These are phyloP conservation scores for Westerdykella aurantiaca DNA, from an alignment of 2,329 filamentous ascomycete species.

Conservation along the genomic window DNA sequence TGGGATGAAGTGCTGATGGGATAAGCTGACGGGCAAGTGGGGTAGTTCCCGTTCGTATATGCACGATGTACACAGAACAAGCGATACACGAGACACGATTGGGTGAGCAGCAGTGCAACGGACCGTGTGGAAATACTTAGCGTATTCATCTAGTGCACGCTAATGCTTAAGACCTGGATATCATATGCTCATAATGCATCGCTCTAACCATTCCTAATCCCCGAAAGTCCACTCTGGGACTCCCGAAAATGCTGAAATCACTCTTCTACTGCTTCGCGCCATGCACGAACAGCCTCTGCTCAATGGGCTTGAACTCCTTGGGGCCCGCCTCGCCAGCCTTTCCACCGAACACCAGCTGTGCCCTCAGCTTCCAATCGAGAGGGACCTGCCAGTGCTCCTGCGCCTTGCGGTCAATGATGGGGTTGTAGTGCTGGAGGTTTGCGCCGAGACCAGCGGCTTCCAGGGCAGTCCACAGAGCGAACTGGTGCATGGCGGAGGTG, in stretches of 20 bases:
- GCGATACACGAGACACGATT: no score
- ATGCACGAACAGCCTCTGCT: constrained; percentile 52
- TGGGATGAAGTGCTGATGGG: no score
- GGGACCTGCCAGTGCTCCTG: constrained; percentile 64
- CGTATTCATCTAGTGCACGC: no score
- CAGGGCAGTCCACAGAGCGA: constrained; percentile 72
- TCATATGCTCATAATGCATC: no score
- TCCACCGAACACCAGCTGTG: constrained; percentile 80
- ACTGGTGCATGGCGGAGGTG: constrained; percentile 77
- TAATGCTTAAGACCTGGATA: no score
- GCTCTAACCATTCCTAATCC: no score
- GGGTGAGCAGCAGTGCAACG: no score
- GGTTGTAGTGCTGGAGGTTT: constrained; percentile 93
- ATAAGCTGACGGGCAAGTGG: no score
- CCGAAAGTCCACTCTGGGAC: no score
- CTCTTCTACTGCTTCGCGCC: constrained; percentile 30
- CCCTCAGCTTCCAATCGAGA: constrained; percentile 66
- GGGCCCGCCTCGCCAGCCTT: constrained; percentile 49
- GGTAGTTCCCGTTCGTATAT: no score
- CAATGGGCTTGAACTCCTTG: constrained; percentile 60
- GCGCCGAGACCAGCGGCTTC: constrained; percentile 78
- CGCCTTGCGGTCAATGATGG: constrained; percentile 70
- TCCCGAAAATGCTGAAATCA: not conserved
- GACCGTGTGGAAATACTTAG: no score
- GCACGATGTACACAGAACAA: no score